A percentile compares a stretch with the other conserved stretches of the same genome.
These are phyloP conservation scores for Mayamaea pseudoterrestris DNA, from an alignment of 108 stramenopile species.

Conservation along the genomic window DNA sequence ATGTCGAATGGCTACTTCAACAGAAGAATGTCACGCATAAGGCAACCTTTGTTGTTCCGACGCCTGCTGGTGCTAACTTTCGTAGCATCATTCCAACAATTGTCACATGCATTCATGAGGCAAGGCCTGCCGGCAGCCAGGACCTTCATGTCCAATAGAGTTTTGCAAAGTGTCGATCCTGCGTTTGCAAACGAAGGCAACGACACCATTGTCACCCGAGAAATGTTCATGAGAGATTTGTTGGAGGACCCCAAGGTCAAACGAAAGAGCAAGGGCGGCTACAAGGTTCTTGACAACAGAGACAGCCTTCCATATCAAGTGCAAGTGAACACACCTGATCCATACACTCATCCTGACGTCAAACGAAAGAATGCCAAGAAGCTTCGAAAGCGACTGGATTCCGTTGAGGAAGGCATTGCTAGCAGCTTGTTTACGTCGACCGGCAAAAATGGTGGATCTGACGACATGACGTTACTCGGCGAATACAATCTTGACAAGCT, in stretches of 20 bases:
- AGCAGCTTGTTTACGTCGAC: constrained; percentile 10
- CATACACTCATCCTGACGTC: constrained; percentile 37
- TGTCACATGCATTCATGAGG: no score
- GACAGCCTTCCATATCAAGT: constrained; percentile 65
- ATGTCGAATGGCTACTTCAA: no score
- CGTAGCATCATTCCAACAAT: no score
- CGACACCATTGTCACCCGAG: constrained; percentile 31
- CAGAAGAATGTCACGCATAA: no score
- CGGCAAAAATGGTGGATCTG: constrained; percentile 1
- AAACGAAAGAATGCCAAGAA: constrained; percentile 4
- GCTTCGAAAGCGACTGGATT: constrained; percentile 3
- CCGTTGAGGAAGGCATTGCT: constrained; percentile 8
- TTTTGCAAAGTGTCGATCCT: no score
- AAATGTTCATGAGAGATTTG: constrained; percentile 41
- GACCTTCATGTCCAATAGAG: no score
- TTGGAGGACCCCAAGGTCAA: constrained; percentile 29
- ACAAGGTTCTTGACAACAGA: constrained; percentile 62
- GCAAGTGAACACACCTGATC: constrained; percentile 53
- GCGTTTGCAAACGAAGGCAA: no score
- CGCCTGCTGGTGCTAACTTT: no score
- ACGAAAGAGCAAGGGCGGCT: constrained; percentile 29
- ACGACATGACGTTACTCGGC: constrained; percentile 42
- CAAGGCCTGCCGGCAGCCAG: no score
- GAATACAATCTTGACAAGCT: constrained; percentile 62
- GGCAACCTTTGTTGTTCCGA: no score